Conservation (phyloP, 2,329 filamentous ascomycete genomes). For the Phaeosphaeria sp. region DNA sequence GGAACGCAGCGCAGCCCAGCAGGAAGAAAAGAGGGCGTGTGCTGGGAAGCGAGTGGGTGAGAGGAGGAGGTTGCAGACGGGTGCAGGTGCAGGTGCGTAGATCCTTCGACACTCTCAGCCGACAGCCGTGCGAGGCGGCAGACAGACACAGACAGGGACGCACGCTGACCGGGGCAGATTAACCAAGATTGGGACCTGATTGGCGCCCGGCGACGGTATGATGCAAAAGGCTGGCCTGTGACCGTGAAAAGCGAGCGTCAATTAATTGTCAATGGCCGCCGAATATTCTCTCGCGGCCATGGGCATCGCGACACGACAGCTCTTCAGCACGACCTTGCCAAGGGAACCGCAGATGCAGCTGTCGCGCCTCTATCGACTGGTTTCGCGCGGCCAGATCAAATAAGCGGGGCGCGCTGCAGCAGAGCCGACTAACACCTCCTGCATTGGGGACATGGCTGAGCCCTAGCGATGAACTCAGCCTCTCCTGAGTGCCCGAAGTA, state of each 20-base stretch:
- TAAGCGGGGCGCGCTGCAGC: slow-evolving; percentile 21
- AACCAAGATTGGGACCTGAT: neutral
- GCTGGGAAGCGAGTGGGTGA: slow-evolving; percentile 19
- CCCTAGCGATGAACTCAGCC: slow-evolving; percentile 15
- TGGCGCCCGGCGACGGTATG: neutral
- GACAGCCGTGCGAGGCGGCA: slow-evolving; percentile 2
- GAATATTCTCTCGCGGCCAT: neutral
- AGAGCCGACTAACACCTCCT: slow-evolving; percentile 13
- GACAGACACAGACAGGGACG: neutral
- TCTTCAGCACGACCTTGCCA: neutral
- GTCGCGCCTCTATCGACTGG: slow-evolving; percentile 6
- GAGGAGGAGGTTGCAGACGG: slow-evolving; percentile 24
- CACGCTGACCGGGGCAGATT: neutral
- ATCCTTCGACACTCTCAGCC: slow-evolving; percentile 9
- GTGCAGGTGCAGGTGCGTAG: slow-evolving; percentile 22
- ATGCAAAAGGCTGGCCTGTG: no score
- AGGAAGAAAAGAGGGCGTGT: slow-evolving; percentile 6
- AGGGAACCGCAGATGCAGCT: neutral
- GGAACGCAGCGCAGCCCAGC: slow-evolving; percentile 12
- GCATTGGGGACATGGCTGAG: slow-evolving; percentile 21
- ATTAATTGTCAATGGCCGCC: neutral
- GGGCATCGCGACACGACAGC: neutral
- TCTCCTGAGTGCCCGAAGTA: slow-evolving; percentile 11
- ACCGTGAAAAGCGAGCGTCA: neutral
- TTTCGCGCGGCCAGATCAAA: slow-evolving; percentile 17